These are phyloP conservation scores for Arabidopsis arenosa DNA, from an alignment of 345 rosid species.

Conservation along the genomic window DNA sequence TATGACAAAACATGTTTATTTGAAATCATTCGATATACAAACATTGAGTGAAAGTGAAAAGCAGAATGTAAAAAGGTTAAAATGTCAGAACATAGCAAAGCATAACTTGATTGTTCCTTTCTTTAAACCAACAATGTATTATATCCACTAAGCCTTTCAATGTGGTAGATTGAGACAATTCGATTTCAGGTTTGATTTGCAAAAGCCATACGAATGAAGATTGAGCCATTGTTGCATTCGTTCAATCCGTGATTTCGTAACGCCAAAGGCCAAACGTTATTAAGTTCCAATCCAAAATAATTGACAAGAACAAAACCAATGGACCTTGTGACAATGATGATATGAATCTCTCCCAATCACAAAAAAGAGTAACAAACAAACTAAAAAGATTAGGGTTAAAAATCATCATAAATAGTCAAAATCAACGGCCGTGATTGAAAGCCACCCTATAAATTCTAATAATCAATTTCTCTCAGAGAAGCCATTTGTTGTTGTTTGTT, in stretches of 20 bases:
- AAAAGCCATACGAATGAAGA: neutral
- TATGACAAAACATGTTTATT: neutral
- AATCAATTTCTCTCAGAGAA: neutral
- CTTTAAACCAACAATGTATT: neutral
- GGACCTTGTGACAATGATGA: constrained; percentile 30
- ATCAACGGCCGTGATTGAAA: constrained; percentile 52
- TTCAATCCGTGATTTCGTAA: constrained; percentile 17
- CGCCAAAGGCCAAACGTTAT: constrained; percentile 31
- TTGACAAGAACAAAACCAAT: constrained; percentile 16
- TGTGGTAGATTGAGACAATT: neutral
- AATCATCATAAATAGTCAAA: constrained; percentile 15
- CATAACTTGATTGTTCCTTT: neutral
- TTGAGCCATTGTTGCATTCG: constrained; percentile 9
- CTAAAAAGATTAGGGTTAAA: constrained; percentile 20
- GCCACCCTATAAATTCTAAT: constrained; percentile 29
- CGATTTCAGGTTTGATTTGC: neutral
- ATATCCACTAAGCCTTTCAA: neutral
- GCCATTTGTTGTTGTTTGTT: neutral
- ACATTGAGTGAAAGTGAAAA: neutral
- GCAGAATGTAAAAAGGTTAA: neutral
- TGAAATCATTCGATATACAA: neutral
- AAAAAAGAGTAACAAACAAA: neutral
- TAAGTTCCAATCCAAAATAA: neutral
- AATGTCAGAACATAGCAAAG: neutral
- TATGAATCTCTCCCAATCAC: constrained; percentile 23